These are phyloP conservation scores for Rhododendron ovatum DNA, from an alignment of 148 eudicot species.

Conservation along the genomic window DNA sequence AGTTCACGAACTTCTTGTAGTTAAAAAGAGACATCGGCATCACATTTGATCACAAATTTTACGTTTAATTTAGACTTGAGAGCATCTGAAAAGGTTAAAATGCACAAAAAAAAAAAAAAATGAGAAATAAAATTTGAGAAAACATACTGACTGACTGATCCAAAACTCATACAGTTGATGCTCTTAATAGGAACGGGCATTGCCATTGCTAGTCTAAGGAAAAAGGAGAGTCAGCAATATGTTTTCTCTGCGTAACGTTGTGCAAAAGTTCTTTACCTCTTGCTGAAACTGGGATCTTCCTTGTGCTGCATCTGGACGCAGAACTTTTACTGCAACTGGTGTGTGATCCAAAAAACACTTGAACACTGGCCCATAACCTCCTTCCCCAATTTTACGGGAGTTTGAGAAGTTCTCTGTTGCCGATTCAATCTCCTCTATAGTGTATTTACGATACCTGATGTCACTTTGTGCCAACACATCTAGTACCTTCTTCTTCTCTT, in stretches of 20 bases:
- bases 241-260: neutral
- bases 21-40: neutral
- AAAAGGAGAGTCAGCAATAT: neutral
- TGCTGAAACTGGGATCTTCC: conserved; percentile 41
- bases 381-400: conserved; percentile 36
- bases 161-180: neutral
- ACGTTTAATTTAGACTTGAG: neutral
- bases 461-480: conserved; percentile 27
- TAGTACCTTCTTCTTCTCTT: conserved; percentile 38
- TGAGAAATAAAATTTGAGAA: neutral
- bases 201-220: neutral
- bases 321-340: conserved; percentile 40
- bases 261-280: conserved; percentile 24
- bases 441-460: conserved; percentile 34
- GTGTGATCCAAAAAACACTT: conserved; percentile 36
- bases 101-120: neutral
- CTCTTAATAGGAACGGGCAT: neutral
- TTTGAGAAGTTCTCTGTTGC: conserved; percentile 31
- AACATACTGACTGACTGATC: neutral
- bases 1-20: neutral
- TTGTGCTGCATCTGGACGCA: conserved; percentile 43
- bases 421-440: conserved; percentile 37
- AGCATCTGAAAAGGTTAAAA: neutral
- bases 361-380: conserved; percentile 45
- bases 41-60: neutral